Percentiles rank a stretch among this genome's conserved stretches.
Conservation (phyloP, 805 yeast genomes). For the Schwanniomyces occidentalis region DNA sequence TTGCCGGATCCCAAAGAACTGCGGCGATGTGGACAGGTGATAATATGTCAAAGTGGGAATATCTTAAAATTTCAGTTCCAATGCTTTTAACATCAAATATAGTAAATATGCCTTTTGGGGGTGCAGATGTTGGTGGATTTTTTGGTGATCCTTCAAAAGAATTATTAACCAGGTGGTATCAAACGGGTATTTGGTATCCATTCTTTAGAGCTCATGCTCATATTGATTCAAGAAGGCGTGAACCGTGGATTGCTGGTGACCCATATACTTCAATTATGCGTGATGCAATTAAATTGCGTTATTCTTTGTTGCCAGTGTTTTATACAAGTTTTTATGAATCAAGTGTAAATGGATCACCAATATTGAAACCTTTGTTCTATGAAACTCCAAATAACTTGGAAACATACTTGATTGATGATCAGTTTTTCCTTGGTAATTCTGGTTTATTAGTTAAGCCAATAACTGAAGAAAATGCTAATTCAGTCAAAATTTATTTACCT, state of each 20-base stretch:
- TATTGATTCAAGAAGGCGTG: constrained; percentile 87
- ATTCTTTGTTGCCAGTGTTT: constrained; percentile 70
- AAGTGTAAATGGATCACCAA: constrained; percentile 62
- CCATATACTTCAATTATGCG: constrained; percentile 67
- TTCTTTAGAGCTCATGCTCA: constrained; percentile 97
- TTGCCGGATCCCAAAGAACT: constrained; percentile 86
- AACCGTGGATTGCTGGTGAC: constrained; percentile 85
- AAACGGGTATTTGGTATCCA: constrained; percentile 94
- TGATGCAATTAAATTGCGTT: constrained; percentile 72
- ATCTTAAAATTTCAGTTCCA: constrained; percentile 76
- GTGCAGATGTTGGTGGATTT: constrained; percentile 97
- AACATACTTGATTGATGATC: constrained; percentile 69
- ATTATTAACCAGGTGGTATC: constrained; percentile 89
- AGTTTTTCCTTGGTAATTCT: constrained; percentile 72
- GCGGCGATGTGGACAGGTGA: constrained; percentile 99
- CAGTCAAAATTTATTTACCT: constrained; percentile 52
- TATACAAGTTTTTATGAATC: constrained; percentile 78
- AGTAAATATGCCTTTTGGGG: constrained; percentile 88
- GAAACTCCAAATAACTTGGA: constrained; percentile 48
- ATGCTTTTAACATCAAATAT: constrained; percentile 82
- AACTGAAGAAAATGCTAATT: constrained; percentile 49
- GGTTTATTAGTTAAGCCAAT: constrained; percentile 83
- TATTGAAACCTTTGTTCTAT: constrained; percentile 68
- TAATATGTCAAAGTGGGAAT: constrained; percentile 91
- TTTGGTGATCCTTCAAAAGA: constrained; percentile 87